A percentile compares a stretch with the other conserved stretches of the same genome.
Conservation (phyloP, 371 early-diverging fungal species). For the Mortierella sp. region DNA sequence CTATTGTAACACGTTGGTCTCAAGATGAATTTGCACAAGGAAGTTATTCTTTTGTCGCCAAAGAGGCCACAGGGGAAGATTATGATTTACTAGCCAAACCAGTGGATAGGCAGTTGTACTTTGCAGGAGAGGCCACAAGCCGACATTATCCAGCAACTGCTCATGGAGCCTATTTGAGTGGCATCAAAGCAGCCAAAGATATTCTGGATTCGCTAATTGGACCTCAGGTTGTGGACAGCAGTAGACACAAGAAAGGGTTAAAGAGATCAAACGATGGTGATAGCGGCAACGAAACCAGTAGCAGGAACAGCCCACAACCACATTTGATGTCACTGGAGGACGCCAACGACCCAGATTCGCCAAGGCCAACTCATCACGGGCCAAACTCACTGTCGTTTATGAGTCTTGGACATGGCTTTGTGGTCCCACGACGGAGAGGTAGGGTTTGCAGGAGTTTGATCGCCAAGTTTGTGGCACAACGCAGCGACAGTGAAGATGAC, state of each 20-base stretch:
- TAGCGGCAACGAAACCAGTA: neutral
- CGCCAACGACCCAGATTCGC: slow-evolving; percentile 14
- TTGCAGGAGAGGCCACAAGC: slow-evolving; percentile 57
- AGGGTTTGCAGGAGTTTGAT: slow-evolving; percentile 29
- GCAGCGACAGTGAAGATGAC: slow-evolving; percentile 49
- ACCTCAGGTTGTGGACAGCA: slow-evolving; percentile 20
- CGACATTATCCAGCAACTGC: slow-evolving; percentile 56
- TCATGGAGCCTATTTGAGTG: slow-evolving; percentile 55
- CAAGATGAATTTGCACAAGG: slow-evolving; percentile 55
- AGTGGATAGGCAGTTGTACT: slow-evolving; percentile 45
- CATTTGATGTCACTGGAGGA: slow-evolving; percentile 25
- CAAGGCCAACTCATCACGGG: neutral
- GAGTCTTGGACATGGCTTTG: slow-evolving; percentile 37
- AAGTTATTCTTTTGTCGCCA: slow-evolving; percentile 53
- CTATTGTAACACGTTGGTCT: slow-evolving; percentile 57
- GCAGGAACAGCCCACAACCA: slow-evolving; percentile 1
- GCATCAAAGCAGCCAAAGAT: slow-evolving; percentile 45
- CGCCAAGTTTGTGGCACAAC: slow-evolving; percentile 46
- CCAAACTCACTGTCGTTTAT: neutral
- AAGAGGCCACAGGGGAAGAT: slow-evolving; percentile 49
- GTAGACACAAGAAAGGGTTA: neutral
- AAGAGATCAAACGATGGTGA: neutral
- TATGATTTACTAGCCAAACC: slow-evolving; percentile 46
- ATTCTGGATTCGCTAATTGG: slow-evolving; percentile 51
- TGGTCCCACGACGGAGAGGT: slow-evolving; percentile 35